Evolutionary conservation across 2,329 filamentous ascomycete species (phyloP), one percentile per base, ranked within the genome.

Genomic region (Oidium heveae): DNA sequence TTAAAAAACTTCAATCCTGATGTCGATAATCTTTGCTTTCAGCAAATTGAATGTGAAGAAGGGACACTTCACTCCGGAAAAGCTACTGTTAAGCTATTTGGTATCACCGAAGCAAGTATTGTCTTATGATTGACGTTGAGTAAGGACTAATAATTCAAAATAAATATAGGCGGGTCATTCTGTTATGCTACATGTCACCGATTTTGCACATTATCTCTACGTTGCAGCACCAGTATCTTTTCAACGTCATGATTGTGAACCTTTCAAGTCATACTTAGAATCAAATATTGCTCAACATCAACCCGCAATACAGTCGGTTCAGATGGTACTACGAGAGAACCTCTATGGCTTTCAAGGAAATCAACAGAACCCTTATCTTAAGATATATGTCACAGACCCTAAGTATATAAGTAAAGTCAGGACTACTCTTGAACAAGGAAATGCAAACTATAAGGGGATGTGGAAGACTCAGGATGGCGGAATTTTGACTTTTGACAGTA

Each of bases 331-430:
- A 72, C 76, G 85, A 56, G 88, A 96, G 67, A 94, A 88, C 63
- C 82, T 98, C 6, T 94, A 87, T 63, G 85, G 87, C 54, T 98
- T 93, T 63, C 87, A 94, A 65, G 91, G 91, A 57, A 96, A 96
- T 61, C 79, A 82, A 55, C 84, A 93, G 65, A 91, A 81, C 58
- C 87, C 87, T 9, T 98, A 93, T 63, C 73, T 98, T 57, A 96
- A 94, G 68, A 84, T 98, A 62, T 91, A 86, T 0, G 86, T 95
- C 20, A 89, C 78, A 1, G 89, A 96, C 59, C 89, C 87, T 2
- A 95, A 84, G 63, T 77, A 76, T 66, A 89, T 95, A 64, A 76
- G 75, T 64, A 82, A 75, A 61, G 75, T 96, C 36, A 81, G 91
- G 49, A 74, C 72, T 4, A 73, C 78, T 0, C 83, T 98, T 51